Conservation (phyloP, 2,329 filamentous ascomycete species). For the Rhexocercosporidium sp. region DNA sequence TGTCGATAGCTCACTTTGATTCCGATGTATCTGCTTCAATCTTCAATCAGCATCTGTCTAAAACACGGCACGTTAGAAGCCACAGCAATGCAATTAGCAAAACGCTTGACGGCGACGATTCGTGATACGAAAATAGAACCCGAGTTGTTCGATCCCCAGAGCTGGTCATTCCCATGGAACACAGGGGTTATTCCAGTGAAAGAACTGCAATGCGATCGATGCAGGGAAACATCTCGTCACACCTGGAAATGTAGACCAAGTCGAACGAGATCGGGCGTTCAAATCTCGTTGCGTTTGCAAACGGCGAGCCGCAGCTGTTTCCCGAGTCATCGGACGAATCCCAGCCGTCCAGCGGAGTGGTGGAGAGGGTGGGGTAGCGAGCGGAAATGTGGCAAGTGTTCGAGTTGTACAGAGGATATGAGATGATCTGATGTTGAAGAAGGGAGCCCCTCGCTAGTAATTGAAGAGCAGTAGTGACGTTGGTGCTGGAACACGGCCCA, state of each 20-base stretch:
- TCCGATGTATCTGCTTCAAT: slow-evolving; percentile 29
- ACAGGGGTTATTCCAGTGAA: slow-evolving; percentile 26
- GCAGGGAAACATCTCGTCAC: slow-evolving; percentile 24
- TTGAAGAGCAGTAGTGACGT: slow-evolving; percentile 17
- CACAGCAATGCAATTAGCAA: slow-evolving; percentile 32
- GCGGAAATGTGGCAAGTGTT: slow-evolving; percentile 16
- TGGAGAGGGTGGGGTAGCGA: slow-evolving; percentile 30
- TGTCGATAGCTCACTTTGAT: slow-evolving; percentile 26
- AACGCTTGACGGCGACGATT: slow-evolving; percentile 31
- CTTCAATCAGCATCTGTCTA: slow-evolving; percentile 28
- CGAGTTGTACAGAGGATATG: slow-evolving; percentile 26
- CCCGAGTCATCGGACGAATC: slow-evolving; percentile 31
- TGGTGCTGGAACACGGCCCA: slow-evolving; percentile 23
- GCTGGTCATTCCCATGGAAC: slow-evolving; percentile 29
- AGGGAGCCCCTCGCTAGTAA: slow-evolving; percentile 22
- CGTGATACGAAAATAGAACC: slow-evolving; percentile 33
- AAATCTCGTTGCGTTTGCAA: slow-evolving; percentile 13
- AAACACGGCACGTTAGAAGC: slow-evolving; percentile 20
- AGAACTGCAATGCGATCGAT: slow-evolving; percentile 30
- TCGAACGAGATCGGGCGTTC: slow-evolving; percentile 15
- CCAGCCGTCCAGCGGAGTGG: neutral
- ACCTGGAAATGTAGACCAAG: slow-evolving; percentile 22
- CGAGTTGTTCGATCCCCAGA: slow-evolving; percentile 19
- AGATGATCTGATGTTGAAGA: slow-evolving; percentile 29
- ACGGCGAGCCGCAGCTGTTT: slow-evolving; percentile 18